These are phyloP conservation scores for Heliosperma pusillum DNA, from an alignment of 148 eudicot species.

Conservation along the genomic window DNA sequence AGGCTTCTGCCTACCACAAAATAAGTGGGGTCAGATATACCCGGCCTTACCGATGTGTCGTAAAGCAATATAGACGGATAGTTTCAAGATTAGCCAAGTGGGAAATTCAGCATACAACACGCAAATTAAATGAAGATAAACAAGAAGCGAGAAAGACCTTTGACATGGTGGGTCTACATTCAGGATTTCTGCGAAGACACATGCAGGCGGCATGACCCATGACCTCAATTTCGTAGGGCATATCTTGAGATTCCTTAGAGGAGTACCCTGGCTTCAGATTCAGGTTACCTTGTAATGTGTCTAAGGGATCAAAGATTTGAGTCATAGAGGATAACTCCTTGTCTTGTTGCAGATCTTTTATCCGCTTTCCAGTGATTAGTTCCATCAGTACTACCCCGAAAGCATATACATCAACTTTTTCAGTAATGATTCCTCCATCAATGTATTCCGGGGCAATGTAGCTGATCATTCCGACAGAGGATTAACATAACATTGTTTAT, in stretches of 20 bases:
- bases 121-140: not conserved
- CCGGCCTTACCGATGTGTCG: not conserved
- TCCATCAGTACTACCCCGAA: slow-evolving; percentile 78
- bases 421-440: slow-evolving; percentile 55
- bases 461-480: slow-evolving; percentile 32
- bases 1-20: not conserved
- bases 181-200: slow-evolving; percentile 85
- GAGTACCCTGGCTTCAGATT: slow-evolving; percentile 35
- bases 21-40: not conserved
- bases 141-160: slow-evolving; percentile 44
- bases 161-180: slow-evolving; percentile 79
- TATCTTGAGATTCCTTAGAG: slow-evolving; percentile 34
- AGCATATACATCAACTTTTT: slow-evolving; percentile 82
- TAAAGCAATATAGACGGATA: not conserved
- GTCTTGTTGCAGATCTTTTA: slow-evolving; percentile 43
- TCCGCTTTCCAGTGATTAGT: slow-evolving; percentile 65
- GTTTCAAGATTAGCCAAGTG: not conserved
- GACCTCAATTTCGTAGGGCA: slow-evolving; percentile 61
- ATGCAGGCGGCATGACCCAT: slow-evolving; percentile 75
- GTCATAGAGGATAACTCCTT: slow-evolving; percentile 36
- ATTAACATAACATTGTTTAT: not conserved
- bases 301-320: slow-evolving; percentile 40
- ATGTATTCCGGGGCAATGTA: slow-evolving; percentile 87
- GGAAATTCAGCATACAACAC: not conserved
- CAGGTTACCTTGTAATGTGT: slow-evolving; percentile 36